Base-by-base conservation (phyloP, 805 yeast species). In the Myxozyma neotropica region DNA sequence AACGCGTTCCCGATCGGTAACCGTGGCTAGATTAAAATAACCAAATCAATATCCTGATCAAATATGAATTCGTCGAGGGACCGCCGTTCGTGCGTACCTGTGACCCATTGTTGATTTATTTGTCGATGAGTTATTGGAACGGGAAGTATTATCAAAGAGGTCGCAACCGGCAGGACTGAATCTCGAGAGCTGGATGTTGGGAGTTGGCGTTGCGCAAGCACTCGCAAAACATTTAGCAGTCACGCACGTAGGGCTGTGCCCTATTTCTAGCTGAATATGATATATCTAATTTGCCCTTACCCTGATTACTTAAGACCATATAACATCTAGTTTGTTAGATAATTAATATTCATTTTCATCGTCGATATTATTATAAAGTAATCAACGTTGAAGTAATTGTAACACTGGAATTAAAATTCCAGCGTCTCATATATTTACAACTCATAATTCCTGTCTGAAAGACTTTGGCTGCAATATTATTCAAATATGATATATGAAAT, bases 1-100 rank as follows among this genome's bases (percentile, higher is more conserved):
- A 94, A 83, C 99, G 96, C 83, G 99, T 93, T 84, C 99, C 94
- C 76, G 97, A 91, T 92, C 99, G 92, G 87, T 90, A 92, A 88
- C 99, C 99, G 84, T 90, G 97, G 81, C 91, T 56, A 55, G 46
- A 23, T 24, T 47, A 47, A 61, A 45, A 45, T n/a, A 7, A 43
- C 42, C 29, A 29, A 39, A 21, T n/a, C 24, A 27, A 23, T 24
- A 29, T 26, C 27, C 26, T 15, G 17, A n/a, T 19, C 48, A 42
- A 17, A 39, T n/a, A 35, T 12, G 21, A 4, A 24, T 49, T 7
- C n/a, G 7, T 38, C 27, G 33, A n/a, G n/a, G n/a, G n/a, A n/a
- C n/a, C 36, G n/a, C 12, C 21, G n/a, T 8, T 6, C 3, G 2
- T 48, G 52, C 69, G 31, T 55, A 65, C 68, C 69, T 67, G 65